Conservation (phyloP, 495 filamentous ascomycete species). For the Penicillium salamii region DNA sequence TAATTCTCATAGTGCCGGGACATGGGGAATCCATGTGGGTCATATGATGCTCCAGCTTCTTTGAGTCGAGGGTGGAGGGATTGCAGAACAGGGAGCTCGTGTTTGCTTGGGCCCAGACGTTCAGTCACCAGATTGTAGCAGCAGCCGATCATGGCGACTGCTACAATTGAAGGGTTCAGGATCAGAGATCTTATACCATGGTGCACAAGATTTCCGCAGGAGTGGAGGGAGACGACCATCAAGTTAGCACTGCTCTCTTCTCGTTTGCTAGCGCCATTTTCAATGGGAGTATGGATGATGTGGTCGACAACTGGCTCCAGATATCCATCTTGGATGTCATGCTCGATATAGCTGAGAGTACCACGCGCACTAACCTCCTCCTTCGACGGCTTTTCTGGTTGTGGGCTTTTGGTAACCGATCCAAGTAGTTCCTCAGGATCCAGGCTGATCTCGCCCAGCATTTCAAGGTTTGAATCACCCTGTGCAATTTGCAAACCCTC, state of each 20-base stretch:
- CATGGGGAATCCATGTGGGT: conserved; percentile 93
- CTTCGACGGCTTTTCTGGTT: conserved; percentile 29
- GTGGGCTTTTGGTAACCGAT: neutral
- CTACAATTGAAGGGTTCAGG: conserved; percentile 76
- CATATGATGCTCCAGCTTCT: conserved; percentile 59
- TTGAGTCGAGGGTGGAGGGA: conserved; percentile 54
- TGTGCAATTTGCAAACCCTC: conserved; percentile 3
- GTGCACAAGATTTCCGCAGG: conserved; percentile 95
- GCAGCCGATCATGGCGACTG: conserved; percentile 92
- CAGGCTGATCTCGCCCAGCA: conserved; percentile 38
- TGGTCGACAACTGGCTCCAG: conserved; percentile 70
- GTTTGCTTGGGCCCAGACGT: conserved; percentile 78
- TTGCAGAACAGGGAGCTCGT: conserved; percentile 70
- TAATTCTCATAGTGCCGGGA: conserved; percentile 66
- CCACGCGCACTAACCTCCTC: conserved; percentile 21
- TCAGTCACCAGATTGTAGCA: conserved; percentile 97
- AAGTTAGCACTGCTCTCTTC: conserved; percentile 42
- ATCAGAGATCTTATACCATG: conserved; percentile 84
- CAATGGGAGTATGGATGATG: conserved; percentile 43
- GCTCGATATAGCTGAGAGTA: conserved; percentile 50
- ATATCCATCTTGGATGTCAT: conserved; percentile 61
- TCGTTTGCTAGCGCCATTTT: conserved; percentile 1
- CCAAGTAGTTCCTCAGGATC: conserved; percentile 27
- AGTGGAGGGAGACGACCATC: conserved; percentile 93
- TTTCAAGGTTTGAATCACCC: conserved; percentile 30